phyloP scores from a whole-genome alignment of 257 asterid species.

The Echites panduratus region DNA sequence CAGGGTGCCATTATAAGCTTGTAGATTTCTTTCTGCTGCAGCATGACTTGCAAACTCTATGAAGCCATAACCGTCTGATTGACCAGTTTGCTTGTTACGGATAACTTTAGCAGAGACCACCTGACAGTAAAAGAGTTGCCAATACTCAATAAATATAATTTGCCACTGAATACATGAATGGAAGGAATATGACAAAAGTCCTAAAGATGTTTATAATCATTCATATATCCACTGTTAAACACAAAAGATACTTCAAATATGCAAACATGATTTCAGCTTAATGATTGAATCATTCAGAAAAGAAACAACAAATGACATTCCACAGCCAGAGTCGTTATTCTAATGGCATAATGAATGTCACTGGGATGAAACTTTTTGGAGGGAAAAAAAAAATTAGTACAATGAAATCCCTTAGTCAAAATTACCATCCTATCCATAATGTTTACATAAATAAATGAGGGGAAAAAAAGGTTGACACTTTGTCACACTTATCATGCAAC shows the following conservation, averaged over 20 bases:
- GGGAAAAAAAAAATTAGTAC: too few species aligned
- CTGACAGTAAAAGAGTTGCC: constrained; percentile 29
- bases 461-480: too few species aligned
- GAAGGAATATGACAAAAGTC: background rate
- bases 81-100: constrained; percentile 73
- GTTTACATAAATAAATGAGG: too few species aligned
- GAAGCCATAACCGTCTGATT: constrained; percentile 89
- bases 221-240: background rate
- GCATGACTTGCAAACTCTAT: constrained; percentile 77
- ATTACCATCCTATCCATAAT: background rate
- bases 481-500: too few species aligned
- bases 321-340: too few species aligned
- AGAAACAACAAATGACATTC: background rate
- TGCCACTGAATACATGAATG: background rate
- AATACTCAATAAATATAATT: background rate
- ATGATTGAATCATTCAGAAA: background rate
- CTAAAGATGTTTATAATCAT: background rate
- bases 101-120: constrained; percentile 68
- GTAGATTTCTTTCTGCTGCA: constrained; percentile 77
- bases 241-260: background rate
- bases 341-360: background rate
- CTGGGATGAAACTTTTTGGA: background rate
- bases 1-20: constrained; percentile 52
- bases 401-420: too few species aligned
- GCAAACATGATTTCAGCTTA: background rate